Conservation (phyloP, 306 rosid species). For the Lathyrus oleraceus region DNA sequence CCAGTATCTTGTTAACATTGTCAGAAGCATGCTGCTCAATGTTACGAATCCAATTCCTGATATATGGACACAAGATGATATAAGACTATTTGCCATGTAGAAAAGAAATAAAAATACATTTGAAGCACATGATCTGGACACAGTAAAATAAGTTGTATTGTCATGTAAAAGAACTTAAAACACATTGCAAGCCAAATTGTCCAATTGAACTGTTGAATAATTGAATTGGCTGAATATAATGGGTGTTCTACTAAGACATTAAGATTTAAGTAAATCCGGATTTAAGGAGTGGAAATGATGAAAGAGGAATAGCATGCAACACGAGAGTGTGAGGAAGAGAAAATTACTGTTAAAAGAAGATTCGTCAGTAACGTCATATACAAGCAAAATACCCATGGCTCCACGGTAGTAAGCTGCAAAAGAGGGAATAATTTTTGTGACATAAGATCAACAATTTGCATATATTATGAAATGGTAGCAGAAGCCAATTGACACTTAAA, state of each 20-base stretch:
- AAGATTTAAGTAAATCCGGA: neutral
- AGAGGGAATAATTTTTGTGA: too few relatives aligned
- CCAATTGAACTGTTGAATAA: neutral
- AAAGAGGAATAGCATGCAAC: slow-evolving; percentile 2
- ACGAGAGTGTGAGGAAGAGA: slow-evolving; percentile 28
- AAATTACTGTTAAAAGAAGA: slow-evolving; percentile 90
- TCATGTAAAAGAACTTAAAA: slow-evolving; percentile 5
- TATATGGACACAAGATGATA: too few relatives aligned
- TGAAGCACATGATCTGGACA: too few relatives aligned
- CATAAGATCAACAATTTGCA: too few relatives aligned
- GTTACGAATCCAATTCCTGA: slow-evolving; percentile 98
- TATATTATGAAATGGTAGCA: too few relatives aligned
- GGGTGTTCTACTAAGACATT: neutral
- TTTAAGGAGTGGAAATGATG: slow-evolving; percentile 7
- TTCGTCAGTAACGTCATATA: slow-evolving; percentile 93
- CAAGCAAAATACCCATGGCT: too few relatives aligned
- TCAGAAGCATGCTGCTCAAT: slow-evolving; percentile 99
- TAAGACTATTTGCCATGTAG: too few relatives aligned
- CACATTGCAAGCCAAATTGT: slow-evolving; percentile 19
- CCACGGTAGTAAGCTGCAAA: too few relatives aligned
- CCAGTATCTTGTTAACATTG: slow-evolving; percentile 95
- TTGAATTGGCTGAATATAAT: neutral
- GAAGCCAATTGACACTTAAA: too few relatives aligned
- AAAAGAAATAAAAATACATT: too few relatives aligned
- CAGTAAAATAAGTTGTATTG: too few relatives aligned